Evolutionary conservation across 2,329 filamentous ascomycete species (phyloP).

Genomic region (Epichloe sibirici): DNA sequence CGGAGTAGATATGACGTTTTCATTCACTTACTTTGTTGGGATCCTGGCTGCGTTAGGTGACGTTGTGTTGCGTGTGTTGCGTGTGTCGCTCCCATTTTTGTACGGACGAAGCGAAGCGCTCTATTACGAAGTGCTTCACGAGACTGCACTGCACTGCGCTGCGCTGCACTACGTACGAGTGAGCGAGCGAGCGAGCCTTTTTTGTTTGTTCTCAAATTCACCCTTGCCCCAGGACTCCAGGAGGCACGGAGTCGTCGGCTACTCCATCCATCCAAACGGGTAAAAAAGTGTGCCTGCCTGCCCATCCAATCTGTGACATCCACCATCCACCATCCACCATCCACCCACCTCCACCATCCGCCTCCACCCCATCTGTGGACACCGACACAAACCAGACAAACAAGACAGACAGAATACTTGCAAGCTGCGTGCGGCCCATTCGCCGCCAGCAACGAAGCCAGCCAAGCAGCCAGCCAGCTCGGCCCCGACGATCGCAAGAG

Average conservation of each 20-base stretch:
- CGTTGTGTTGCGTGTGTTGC: background rate
- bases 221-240: no score
- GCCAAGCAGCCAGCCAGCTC: background rate
- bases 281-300: no score
- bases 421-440: no score
- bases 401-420: no score
- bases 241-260: no score
- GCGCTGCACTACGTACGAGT: no score
- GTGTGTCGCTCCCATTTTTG: background rate
- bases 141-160: background rate
- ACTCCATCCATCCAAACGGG: no score
- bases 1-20: no score
- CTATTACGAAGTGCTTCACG: background rate
- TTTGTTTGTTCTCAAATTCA: no score
- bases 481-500: conserved; percentile 4
- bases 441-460: background rate
- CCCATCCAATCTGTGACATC: background rate
- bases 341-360: background rate
- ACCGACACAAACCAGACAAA: no score
- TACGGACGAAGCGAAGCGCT: background rate
- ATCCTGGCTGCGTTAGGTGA: background rate
- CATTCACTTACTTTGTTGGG: background rate
- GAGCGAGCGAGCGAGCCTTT: no score
- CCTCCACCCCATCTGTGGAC: no score
- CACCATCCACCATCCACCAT: background rate